These are phyloP conservation scores for Fomitopsis betulina DNA, from an alignment of 1,284 basidiomycete genomes.

Conservation along the genomic window DNA sequence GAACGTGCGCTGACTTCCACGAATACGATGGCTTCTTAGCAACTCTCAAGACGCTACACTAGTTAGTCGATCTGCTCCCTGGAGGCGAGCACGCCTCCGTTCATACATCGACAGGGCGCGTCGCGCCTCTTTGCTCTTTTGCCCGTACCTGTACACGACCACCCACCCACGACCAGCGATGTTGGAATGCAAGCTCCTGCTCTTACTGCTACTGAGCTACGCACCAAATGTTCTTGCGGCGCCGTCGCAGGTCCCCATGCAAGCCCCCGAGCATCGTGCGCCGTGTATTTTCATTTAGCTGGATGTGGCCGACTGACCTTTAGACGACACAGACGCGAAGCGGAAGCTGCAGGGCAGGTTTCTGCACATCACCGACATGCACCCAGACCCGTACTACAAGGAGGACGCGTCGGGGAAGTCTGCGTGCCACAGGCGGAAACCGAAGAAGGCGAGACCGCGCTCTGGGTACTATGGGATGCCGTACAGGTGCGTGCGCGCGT, in stretches of 20 bases:
- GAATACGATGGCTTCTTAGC: constrained; percentile 3
- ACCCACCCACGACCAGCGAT: constrained; percentile 5
- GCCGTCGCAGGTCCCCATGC: constrained; percentile 20
- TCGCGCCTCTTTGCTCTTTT: not conserved
- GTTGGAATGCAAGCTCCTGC: constrained; percentile 15
- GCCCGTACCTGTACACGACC: not conserved
- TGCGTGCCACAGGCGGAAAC: constrained; percentile 63
- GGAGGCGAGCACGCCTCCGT: constrained; percentile 3
- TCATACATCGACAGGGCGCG: not conserved
- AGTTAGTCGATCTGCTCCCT: constrained; percentile 17
- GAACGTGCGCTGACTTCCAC: constrained; percentile 27
- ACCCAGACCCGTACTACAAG: constrained; percentile 68
- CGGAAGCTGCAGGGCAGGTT: constrained; percentile 68
- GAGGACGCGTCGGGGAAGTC: constrained; percentile 44
- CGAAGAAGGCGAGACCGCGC: constrained; percentile 47
- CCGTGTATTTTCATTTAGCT: not conserved
- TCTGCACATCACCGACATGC: constrained; percentile 77
- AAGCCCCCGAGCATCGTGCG: constrained; percentile 15
- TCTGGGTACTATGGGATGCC: constrained; percentile 59
- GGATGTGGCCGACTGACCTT: not conserved
- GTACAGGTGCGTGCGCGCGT: constrained; percentile 42
- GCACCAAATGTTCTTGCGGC: constrained; percentile 7
- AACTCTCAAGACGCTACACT: constrained; percentile 8
- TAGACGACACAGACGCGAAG: constrained; percentile 14
- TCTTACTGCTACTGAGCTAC: constrained; percentile 12